These are phyloP conservation scores for Glycyrrhiza uralensis DNA, from an alignment of 306 rosid species.

Conservation along the genomic window DNA sequence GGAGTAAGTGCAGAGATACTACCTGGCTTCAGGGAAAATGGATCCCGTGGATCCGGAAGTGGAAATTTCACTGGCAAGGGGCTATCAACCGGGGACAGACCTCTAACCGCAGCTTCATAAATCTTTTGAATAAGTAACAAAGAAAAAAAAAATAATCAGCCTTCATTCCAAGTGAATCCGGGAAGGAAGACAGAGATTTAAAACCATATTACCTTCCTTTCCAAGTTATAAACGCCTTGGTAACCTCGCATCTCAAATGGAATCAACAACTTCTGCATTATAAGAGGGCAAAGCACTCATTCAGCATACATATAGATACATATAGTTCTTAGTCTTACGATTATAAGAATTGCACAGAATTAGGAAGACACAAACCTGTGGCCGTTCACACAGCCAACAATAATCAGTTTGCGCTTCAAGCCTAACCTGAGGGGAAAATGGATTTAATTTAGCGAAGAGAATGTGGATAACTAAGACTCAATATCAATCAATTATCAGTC, in stretches of 20 bases:
- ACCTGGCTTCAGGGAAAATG: constrained; percentile 74
- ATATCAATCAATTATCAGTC: too few species aligned
- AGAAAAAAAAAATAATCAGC: constrained; percentile 13
- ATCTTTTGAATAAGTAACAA: constrained; percentile 46
- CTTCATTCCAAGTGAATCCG: constrained; percentile 2
- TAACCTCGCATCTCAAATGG: constrained; percentile 98
- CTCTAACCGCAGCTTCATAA: constrained; percentile 80
- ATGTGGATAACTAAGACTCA: not conserved
- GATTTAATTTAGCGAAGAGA: constrained; percentile 1
- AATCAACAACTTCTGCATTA: constrained; percentile 68
- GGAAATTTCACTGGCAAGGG: constrained; percentile 73
- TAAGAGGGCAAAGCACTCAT: not conserved
- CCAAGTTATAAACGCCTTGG: constrained; percentile 92
- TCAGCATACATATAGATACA: not conserved
- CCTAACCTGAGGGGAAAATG: constrained; percentile 62
- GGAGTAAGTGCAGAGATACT: constrained; percentile 35
- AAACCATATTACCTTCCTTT: constrained; percentile 60
- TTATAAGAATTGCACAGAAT: not conserved
- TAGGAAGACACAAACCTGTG: constrained; percentile 56
- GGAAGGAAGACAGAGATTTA: not conserved
- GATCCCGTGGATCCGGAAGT: constrained; percentile 72
- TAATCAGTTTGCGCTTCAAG: constrained; percentile 79
- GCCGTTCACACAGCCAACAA: constrained; percentile 92
- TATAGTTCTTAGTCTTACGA: not conserved
- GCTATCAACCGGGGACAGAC: constrained; percentile 55